Evolutionary conservation across 2,329 filamentous ascomycete genomes (phyloP).

Genomic region (Epichloe sylvatica): DNA sequence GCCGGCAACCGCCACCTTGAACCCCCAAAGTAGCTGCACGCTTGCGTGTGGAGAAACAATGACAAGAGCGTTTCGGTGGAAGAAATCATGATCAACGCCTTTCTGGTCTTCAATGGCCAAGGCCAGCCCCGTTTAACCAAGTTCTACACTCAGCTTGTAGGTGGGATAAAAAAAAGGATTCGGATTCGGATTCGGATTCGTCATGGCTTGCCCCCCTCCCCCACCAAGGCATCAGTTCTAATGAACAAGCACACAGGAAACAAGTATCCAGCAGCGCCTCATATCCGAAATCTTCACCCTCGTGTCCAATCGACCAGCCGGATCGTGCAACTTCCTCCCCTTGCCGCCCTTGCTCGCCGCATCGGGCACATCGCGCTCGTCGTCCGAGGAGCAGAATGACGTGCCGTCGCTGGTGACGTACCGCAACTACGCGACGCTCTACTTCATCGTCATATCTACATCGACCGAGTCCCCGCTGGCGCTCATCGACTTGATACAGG

Average conservation of each 20-base stretch:
- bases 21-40: too few species aligned
- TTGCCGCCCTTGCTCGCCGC: conserved; percentile 51
- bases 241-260: conserved; percentile 51
- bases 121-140: conserved; percentile 94
- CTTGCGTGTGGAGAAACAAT: background rate
- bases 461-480: conserved; percentile 92
- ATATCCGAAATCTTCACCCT: conserved; percentile 96
- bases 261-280: conserved; percentile 87
- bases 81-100: conserved; percentile 82
- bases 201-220: background rate
- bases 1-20: background rate
- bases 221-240: background rate
- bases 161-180: background rate
- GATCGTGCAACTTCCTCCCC: conserved; percentile 94
- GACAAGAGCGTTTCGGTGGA: background rate
- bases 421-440: conserved; percentile 93
- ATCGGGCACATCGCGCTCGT: conserved; percentile 49
- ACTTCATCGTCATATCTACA: conserved; percentile 96
- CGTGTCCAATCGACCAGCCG: conserved; percentile 79
- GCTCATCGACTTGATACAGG: conserved; percentile 90
- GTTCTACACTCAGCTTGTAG: conserved; percentile 92
- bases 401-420: conserved; percentile 93
- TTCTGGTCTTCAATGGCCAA: conserved; percentile 96
- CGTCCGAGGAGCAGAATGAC: conserved; percentile 62
- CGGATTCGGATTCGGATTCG: background rate